Evolutionary conservation across 257 asterid species (phyloP).

Genomic region (Solanum gracilifrons): DNA sequence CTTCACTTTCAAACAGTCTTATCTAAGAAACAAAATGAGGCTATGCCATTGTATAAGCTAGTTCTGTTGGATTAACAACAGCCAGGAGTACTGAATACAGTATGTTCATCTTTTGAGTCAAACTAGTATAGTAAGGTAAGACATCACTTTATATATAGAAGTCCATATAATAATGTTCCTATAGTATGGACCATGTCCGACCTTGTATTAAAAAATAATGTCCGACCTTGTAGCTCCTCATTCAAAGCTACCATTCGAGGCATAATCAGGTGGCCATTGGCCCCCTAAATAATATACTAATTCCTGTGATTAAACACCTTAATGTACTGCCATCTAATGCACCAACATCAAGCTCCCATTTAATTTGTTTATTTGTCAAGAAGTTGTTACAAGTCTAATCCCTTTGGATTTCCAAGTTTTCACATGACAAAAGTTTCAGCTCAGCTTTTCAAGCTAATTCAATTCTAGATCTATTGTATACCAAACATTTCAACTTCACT

Average conservation of each 20-base stretch:
- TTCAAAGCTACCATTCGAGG: neutral
- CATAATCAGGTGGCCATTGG: neutral
- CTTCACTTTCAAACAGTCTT: neutral
- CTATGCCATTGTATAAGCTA: neutral
- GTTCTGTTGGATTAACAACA: neutral
- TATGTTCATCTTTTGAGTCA: neutral
- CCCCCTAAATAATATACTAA: neutral
- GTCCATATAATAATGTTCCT: neutral
- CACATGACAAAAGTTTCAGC: neutral
- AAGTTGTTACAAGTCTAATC: neutral
- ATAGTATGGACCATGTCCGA: no score
- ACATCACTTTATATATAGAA: neutral
- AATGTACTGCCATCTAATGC: neutral
- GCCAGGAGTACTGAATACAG: neutral
- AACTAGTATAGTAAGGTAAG: neutral
- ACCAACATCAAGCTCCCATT: neutral
- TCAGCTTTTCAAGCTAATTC: neutral
- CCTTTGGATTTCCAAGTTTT: neutral
- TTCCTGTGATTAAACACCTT: neutral
- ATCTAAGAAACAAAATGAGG: neutral
- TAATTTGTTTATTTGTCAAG: neutral
- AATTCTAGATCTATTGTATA: neutral
- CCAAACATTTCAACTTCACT: neutral
- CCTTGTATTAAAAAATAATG: no score
- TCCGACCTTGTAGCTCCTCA: neutral